phyloP scores from a whole-genome alignment of 108 stramenopile genomes.

The Mediolabrus comicus region DNA sequence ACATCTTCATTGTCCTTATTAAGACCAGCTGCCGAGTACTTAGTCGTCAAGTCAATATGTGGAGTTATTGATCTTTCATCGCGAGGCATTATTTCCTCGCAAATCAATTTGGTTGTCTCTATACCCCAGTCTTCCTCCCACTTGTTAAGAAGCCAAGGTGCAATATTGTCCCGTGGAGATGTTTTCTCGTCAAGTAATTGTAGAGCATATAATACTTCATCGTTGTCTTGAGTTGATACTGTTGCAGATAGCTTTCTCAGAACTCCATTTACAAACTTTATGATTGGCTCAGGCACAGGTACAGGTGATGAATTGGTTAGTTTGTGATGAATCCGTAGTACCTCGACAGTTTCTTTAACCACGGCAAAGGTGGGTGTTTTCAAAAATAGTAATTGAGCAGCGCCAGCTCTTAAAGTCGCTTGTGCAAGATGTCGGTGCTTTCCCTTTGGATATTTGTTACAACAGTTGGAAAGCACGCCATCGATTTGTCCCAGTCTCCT shows the following conservation, averaged over 20 bases:
- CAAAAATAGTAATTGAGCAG: conserved; percentile 72
- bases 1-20: background rate
- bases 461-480: conserved; percentile 35
- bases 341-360: conserved; percentile 75
- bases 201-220: conserved; percentile 10
- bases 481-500: conserved; percentile 79
- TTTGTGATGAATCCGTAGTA: conserved; percentile 47
- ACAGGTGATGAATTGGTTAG: background rate
- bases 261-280: conserved; percentile 82
- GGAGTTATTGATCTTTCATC: conserved; percentile 32
- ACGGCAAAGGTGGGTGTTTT: conserved; percentile 67
- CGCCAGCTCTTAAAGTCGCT: conserved; percentile 64
- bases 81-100: conserved; percentile 55
- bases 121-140: conserved; percentile 64
- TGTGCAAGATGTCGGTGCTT: conserved; percentile 42
- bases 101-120: conserved; percentile 46
- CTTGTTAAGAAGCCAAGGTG: conserved; percentile 58
- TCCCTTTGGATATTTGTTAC: conserved; percentile 38
- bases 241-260: conserved; percentile 57
- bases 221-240: conserved; percentile 19
- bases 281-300: conserved; percentile 57
- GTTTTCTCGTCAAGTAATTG: conserved; percentile 47
- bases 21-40: conserved; percentile 20
- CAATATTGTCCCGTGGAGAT: conserved; percentile 54
- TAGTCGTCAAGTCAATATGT: conserved; percentile 62